A percentile compares a stretch with the other conserved stretches of the same genome.
Evolutionary conservation across 2,329 filamentous ascomycete genomes (phyloP).

Genomic region (Daldinia sp.): DNA sequence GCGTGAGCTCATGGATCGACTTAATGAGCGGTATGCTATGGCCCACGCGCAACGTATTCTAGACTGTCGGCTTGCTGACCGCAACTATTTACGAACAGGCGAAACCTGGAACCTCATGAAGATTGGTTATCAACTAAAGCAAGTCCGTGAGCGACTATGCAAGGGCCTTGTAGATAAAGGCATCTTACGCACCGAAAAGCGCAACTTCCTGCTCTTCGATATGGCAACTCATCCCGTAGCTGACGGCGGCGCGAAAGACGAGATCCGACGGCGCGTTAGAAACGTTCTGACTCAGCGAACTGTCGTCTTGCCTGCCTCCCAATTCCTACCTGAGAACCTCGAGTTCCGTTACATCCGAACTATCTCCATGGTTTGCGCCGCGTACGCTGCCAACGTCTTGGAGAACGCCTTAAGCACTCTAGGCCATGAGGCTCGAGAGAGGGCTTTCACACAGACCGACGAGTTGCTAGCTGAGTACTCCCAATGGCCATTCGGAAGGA

Average conservation of each 20-base stretch:
- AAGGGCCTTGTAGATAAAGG: constrained; percentile 99
- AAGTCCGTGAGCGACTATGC: constrained; percentile 95
- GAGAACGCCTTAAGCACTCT: constrained; percentile 97
- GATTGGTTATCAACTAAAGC: constrained; percentile 99
- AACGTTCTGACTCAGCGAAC: constrained; percentile 94
- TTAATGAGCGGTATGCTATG: constrained; percentile 87
- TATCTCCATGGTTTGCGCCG: constrained; percentile 95
- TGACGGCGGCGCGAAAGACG: constrained; percentile 96
- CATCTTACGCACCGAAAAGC: constrained; percentile 97
- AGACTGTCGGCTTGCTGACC: constrained; percentile 30
- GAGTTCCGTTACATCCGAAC: constrained; percentile 95
- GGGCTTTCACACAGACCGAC: constrained; percentile 96
- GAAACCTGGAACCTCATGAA: constrained; percentile 99
- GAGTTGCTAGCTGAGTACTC: constrained; percentile 96
- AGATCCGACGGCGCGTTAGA: constrained; percentile 91
- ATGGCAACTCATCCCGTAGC: constrained; percentile 99
- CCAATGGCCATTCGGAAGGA: constrained; percentile 94
- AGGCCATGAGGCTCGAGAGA: constrained; percentile 92
- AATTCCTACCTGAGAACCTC: constrained; percentile 92
- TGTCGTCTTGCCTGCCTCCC: constrained; percentile 85
- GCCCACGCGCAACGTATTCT: not conserved
- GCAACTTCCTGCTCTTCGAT: constrained; percentile 99
- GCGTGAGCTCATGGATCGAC: constrained; percentile 98
- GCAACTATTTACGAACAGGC: constrained; percentile 64
- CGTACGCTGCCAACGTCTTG: constrained; percentile 96